Base-by-base conservation (phyloP, 2,329 filamentous ascomycete genomes). In the Exophiala sp. region DNA sequence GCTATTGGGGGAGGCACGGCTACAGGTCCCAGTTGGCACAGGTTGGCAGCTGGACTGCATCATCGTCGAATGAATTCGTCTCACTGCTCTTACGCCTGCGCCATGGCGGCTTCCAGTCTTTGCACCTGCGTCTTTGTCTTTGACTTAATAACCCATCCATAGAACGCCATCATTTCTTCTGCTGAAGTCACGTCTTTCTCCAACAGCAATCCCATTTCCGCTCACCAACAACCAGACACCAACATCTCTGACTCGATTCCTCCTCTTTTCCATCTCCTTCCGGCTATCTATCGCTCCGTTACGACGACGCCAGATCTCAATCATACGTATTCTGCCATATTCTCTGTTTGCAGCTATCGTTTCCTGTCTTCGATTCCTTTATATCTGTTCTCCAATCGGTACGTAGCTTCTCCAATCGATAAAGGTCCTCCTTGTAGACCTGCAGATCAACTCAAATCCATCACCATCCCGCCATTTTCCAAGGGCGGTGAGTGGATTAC, bases 361-460 rank as follows among this genome's bases (percentile, higher is more conserved):
- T 40, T 50, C 10, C 1, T n/a, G 42, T 44, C 46, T 20, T 20
- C 21, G 34, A 44, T 47, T 35, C 46, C 42, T 45, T 48, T 58
- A 43, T 45, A 39, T 46, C 38, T 12, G 38, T 57, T 47, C 55
- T 51, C 52, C 55, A 54, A 51, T 32, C 36, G 51, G 51, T 55
- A 58, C 33, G 40, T 55, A 32, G 18, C 45, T 51, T 55, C 52
- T 51, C 51, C 55, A 51, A 55, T 41, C 36, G 36, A 29, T 44
- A 16, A 33, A 34, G n/a, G 36, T 38, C 16, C 50, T 53, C 43
- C 42, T 48, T 41, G 35, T 32, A 47, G 6, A 35, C n/a, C 14
- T 32, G 48, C 35, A 38, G 41, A 57, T 50, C 43, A 39, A 29
- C 24, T 34, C 33, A 46, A 46, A 42, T 35, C 29, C 41, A 29